Conservation (phyloP, 2,329 filamentous ascomycete genomes). For the Alternaria rosae region DNA sequence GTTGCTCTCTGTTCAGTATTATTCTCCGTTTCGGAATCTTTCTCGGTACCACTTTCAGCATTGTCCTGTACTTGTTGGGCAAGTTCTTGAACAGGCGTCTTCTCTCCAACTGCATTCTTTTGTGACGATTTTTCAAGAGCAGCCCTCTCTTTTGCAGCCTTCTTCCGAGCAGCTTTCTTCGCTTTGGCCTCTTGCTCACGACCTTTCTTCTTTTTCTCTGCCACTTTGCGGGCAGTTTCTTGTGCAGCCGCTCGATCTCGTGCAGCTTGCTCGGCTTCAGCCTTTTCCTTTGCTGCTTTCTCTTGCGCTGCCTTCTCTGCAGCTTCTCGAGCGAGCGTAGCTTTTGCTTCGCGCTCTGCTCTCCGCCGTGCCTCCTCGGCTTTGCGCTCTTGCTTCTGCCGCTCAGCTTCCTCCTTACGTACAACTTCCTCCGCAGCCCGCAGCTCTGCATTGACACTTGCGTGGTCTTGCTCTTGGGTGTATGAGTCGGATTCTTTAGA, state of each 20-base stretch:
- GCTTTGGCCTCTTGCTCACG: not conserved
- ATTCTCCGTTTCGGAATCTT: too few species aligned
- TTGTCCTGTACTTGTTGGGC: not conserved
- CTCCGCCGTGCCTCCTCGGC: not conserved
- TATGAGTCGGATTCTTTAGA: not conserved
- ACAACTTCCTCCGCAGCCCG: not conserved
- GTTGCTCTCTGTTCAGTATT: too few species aligned
- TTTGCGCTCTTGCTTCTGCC: not conserved
- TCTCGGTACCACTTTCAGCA: too few species aligned
- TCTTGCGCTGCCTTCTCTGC: not conserved
- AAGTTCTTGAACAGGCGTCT: not conserved
- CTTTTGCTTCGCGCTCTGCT: not conserved
- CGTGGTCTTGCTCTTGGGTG: not conserved
- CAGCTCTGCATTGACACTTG: not conserved
- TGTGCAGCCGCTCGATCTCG: not conserved
- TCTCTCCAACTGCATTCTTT: not conserved
- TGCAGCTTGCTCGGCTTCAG: not conserved
- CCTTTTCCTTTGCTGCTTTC: not conserved
- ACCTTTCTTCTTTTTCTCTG: not conserved
- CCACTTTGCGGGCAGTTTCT: not conserved
- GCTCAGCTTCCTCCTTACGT: not conserved
- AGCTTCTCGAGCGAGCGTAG: not conserved
- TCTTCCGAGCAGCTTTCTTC: constrained; percentile 3
- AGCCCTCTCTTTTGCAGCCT: not conserved
- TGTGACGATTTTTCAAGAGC: not conserved